Conservation (phyloP, 768 basidiomycete genomes). For the Psilocybe cyanescens region DNA sequence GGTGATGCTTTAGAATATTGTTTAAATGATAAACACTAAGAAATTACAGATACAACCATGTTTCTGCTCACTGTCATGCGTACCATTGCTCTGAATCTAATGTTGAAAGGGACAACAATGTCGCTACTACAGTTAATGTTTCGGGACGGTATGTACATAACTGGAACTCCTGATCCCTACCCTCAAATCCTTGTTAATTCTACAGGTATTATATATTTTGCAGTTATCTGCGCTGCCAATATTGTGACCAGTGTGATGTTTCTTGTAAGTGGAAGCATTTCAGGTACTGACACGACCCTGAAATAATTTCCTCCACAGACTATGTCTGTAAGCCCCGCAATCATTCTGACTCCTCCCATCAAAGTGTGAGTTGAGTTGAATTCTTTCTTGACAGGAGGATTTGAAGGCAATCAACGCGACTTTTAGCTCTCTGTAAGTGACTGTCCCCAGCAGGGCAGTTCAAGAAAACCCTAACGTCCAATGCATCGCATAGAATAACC, state of each 20-base stretch:
- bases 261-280: neutral
- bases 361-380: neutral
- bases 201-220: constrained; percentile 9
- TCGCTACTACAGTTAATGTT: constrained; percentile 5
- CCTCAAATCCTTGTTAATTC: neutral
- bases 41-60: neutral
- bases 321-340: neutral
- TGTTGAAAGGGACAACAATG: neutral
- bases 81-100: neutral
- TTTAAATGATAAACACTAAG: neutral
- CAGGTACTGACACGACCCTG: neutral
- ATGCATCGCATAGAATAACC: neutral
- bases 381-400: neutral
- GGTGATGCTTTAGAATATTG: neutral
- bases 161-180: no score
- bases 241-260: constrained; percentile 7
- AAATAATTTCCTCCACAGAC: neutral
- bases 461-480: neutral
- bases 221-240: constrained; percentile 8
- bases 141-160: constrained; percentile 4
- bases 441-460: no score
- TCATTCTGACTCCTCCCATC: no score
- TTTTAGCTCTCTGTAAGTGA: constrained; percentile 2
- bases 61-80: neutral
- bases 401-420: constrained; percentile 1